These are phyloP conservation scores for Scytalidium lignicola DNA, from an alignment of 2,329 filamentous ascomycete genomes.

Conservation along the genomic window DNA sequence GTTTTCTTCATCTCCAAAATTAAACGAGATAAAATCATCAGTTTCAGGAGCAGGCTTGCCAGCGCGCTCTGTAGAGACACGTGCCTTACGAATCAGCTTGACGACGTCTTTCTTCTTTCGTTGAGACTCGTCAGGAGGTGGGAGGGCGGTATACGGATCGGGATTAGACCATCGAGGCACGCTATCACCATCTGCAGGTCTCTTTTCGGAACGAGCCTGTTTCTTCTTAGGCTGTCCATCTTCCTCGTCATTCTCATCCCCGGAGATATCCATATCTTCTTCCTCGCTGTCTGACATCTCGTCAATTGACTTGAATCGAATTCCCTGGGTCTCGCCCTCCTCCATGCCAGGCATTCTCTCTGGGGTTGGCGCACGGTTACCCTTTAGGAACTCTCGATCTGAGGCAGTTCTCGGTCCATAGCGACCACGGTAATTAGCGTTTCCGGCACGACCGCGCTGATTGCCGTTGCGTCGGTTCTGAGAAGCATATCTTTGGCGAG, in stretches of 20 bases:
- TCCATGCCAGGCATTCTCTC: conserved; percentile 30
- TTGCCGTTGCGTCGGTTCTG: conserved; percentile 1
- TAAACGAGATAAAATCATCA: conserved; percentile 89
- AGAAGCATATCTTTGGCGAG: conserved; percentile 9
- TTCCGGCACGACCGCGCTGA: neutral
- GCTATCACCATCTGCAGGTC: conserved; percentile 35
- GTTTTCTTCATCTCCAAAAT: conserved; percentile 52
- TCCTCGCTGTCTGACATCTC: conserved; percentile 60
- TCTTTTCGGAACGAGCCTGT: conserved; percentile 32
- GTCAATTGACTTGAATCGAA: conserved; percentile 50
- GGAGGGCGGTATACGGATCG: conserved; percentile 85
- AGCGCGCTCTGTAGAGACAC: conserved; percentile 47
- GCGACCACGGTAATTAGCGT: conserved; percentile 21
- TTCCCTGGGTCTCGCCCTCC: conserved; percentile 22
- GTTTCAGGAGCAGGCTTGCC: conserved; percentile 49
- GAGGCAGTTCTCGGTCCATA: conserved; percentile 23
- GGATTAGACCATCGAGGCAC: conserved; percentile 90
- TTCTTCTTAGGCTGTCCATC: conserved; percentile 35
- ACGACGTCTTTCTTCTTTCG: conserved; percentile 83
- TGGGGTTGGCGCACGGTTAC: conserved; percentile 30
- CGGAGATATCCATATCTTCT: conserved; percentile 56
- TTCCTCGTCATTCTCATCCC: conserved; percentile 30
- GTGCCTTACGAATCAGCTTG: conserved; percentile 85
- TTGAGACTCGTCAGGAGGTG: conserved; percentile 67
- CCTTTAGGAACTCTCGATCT: conserved; percentile 27